Evolutionary conservation across 768 basidiomycete species (phyloP), one percentile per base, ranked within the genome.

Genomic region (Lactarius akahatsu): DNA sequence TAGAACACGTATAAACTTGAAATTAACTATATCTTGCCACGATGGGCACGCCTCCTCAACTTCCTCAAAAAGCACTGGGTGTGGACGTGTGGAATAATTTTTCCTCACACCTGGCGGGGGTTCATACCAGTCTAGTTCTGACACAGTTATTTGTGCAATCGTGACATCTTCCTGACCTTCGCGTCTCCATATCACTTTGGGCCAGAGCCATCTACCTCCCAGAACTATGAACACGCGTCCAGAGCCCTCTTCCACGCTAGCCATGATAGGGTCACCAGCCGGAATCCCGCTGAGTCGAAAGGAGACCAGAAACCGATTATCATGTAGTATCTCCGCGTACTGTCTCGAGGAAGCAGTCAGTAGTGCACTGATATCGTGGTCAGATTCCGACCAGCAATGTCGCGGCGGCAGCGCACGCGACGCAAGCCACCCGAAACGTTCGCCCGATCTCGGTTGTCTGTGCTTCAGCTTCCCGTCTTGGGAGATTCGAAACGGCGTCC

Each of bases 301-400:
- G 23, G 71, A 72, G 52, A 92, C 59, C 3, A 85, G 70, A 74
- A 89, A 92, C 7, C 91, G 86, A 69, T 80, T 79, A 73, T 92
- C 90, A 72, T 84, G 91, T 34, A 91, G 76, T 15, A 86, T 58
- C 28, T 82, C 76, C 16, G 80, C 56, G 62, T 62, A 57, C 58
- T 66, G 69, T 72, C 71, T 70, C 4, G 60, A 23, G 23, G 57
- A 28, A 58, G 32, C 50, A 16, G 71, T 66, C 20, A 50, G 60
- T 40, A 62, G 4, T 23, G 34, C 38, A 20, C 58, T 86, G 43
- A 83, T 67, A 64, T 88, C 80, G n/a, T 81, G 68, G 10, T 75
- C 69, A 20, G 83, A 69, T 1, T 73, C 74, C 41, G 77, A 65
- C 0, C 65, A 59, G 16, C 73, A 64, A 23, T 72, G 26, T 23